phyloP scores from a whole-genome alignment of 805 yeast species.

The Pichia scutulata region DNA sequence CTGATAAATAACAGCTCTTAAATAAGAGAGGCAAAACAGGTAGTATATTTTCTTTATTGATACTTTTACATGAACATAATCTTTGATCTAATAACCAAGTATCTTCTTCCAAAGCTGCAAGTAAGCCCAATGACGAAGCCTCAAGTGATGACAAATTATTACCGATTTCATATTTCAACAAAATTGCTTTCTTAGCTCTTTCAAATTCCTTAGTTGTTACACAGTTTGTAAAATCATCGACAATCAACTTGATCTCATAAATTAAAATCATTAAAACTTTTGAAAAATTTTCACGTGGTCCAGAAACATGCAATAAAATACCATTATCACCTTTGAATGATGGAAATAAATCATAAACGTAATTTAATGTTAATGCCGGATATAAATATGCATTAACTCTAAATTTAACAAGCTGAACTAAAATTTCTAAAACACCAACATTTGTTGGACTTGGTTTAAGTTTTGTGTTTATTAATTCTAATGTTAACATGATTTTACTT shows the following conservation, averaged over 20 bases:
- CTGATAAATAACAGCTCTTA: conserved; percentile 27
- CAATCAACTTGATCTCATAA: conserved; percentile 23
- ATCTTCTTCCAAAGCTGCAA: conserved; percentile 47
- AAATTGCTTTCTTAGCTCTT: conserved; percentile 39
- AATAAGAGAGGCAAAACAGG: conserved; percentile 26
- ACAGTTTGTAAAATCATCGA: conserved; percentile 4
- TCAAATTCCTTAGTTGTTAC: conserved; percentile 33
- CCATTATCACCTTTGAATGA: conserved; percentile 49
- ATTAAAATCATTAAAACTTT: conserved; percentile 30
- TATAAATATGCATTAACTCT: conserved; percentile 38
- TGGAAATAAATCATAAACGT: conserved; percentile 48
- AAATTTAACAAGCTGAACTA: conserved; percentile 40
- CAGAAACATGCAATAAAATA: conserved; percentile 44
- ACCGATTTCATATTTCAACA: conserved; percentile 40
- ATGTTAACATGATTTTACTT: conserved; percentile 34
- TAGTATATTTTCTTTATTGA: conserved; percentile 32
- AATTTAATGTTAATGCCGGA: conserved; percentile 47
- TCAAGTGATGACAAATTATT: conserved; percentile 37
- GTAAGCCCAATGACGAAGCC: conserved; percentile 41
- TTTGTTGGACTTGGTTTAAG: conserved; percentile 29
- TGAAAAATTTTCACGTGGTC: conserved; percentile 37
- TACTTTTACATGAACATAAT: conserved; percentile 45
- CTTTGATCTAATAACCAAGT: conserved; percentile 50
- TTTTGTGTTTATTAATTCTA: conserved; percentile 34
- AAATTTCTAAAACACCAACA: conserved; percentile 45